Base-by-base conservation (phyloP, 257 asterid species). In the Prunella vulgaris region DNA sequence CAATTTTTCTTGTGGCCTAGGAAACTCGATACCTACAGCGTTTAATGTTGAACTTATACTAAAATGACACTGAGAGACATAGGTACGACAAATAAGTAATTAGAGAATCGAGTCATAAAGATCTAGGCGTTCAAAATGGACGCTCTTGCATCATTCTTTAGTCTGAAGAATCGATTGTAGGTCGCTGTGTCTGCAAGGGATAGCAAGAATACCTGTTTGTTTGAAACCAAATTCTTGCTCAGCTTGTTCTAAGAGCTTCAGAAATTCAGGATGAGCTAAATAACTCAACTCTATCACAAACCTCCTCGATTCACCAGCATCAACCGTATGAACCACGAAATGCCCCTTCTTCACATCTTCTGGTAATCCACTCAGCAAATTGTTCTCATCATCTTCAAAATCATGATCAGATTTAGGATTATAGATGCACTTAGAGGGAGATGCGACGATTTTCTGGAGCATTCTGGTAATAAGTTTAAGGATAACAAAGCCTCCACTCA, bases 341-440 rank as follows among this genome's bases (percentile, higher is more conserved):
- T 84, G 80, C 37, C 92, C 87, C 68, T 83, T 84, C 76, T 79
- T 78, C 61, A 86, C 87, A 44, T 81, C 84, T 15, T 72, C 79
- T 0, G 85, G 88, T 21, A 60, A 7, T 2, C 35, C 54, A 48
- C 25, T 49, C 40, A 48, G 15, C 54, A 64, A 66, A n/a, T 27
- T 25, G 46, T 30, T 13, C 2, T 77, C 81, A 0, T 70, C 74
- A 4, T 70, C 77, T 25, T 35, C 65, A 61, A 46, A 17, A 12
- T 49, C 74, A 42, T 20, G 33, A 40, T 66, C 74, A 20, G 10
- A n/a, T n/a, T n/a, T n/a, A n/a, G n/a, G n/a, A n/a, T n/a, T n/a
- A n/a, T n/a, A n/a, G n/a, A n/a, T n/a, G n/a, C n/a, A 61, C 5
- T 60, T 37, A 18, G 44, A 28, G 5, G 69, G 54, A 5, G 7